Evolutionary conservation across 2,329 filamentous ascomycete species (phyloP).

Genomic region (Fusarium sp.): DNA sequence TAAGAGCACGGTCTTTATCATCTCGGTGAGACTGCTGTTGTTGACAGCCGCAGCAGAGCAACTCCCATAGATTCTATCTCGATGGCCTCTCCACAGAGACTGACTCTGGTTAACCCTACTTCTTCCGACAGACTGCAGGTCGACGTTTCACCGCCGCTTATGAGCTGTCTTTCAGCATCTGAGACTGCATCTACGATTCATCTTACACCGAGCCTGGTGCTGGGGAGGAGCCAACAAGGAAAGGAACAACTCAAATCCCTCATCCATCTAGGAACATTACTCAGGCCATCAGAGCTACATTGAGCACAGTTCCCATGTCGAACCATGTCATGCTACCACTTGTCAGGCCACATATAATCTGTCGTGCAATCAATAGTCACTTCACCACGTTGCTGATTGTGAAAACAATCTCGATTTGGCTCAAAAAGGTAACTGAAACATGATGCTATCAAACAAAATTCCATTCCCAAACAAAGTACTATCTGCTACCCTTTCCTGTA

Average conservation of each 20-base stretch:
- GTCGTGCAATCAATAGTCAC: background rate
- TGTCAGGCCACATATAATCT: conserved; percentile 1
- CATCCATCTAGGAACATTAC: background rate
- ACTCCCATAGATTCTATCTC: conserved; percentile 3
- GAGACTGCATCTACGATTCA: background rate
- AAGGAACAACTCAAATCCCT: background rate
- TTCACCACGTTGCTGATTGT: background rate
- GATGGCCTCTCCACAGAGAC: conserved; percentile 17
- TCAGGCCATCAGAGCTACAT: background rate
- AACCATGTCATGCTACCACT: background rate
- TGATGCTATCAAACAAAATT: conserved; percentile 23
- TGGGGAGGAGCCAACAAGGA: background rate
- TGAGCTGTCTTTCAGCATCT: conserved; percentile 4
- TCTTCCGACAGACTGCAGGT: conserved; percentile 37
- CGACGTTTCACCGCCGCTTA: conserved; percentile 36
- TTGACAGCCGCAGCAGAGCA: background rate
- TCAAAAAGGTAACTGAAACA: conserved; percentile 5
- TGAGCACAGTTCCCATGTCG: conserved; percentile 1
- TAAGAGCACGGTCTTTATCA: background rate
- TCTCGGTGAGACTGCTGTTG: background rate
- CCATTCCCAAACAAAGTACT: conserved; percentile 33
- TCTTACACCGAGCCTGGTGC: background rate
- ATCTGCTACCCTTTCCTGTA: conserved; percentile 47
- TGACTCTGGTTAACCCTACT: conserved; percentile 29
- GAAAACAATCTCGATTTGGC: conserved; percentile 5